Evolutionary conservation across 148 eudicot species (phyloP), one percentile per base, ranked within the genome.

Genomic region (Silene uniflora): DNA sequence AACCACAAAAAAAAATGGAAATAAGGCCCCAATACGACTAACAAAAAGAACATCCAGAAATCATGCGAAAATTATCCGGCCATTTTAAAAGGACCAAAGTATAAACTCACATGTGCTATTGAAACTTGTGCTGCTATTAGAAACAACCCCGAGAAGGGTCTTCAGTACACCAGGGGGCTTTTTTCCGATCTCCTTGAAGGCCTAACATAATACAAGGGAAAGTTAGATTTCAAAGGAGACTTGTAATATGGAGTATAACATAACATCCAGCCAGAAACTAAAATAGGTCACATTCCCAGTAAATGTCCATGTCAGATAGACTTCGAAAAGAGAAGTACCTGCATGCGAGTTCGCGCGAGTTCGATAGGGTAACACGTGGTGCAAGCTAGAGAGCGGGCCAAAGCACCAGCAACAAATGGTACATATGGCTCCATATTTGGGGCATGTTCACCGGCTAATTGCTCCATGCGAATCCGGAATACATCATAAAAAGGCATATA

Each of bases 311-410:
- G 44, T 54, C 7, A 56, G 71, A 64, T 21, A 58, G 7, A 10
- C 46, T 11, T 42, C 12, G 59, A 1, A 10, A 54, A 54, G 52
- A 69, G 59, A 60, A 44, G 22, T 75, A 93, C 98, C 98, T 93
- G 98, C 98, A 93, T 89, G 24, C 98, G 89, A 46, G 98, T 93
- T 81, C 81, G 87, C 73, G 98, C 98, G 82, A 93, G 98, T 73
- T 93, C 98, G 68, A 93, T 85, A 44, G 98, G 98, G 63, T 93
- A 93, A 79, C 98, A 93, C 78, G 87, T 85, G 47, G 84, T 83
- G 89, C 98, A 93, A 73, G 98, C 97, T 81, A 93, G 79, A 55
- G 97, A 93, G 42, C 98, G 98, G 21, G 98, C 92, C 78, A 91
- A 80, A 52, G 98, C 82, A 17, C 98, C 97, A 47, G 98, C 94